A percentile compares a stretch with the other conserved stretches of the same genome.
These are phyloP conservation scores for Pecoramyces ruminantium DNA, from an alignment of 192 early-diverging fungal species.

Conservation along the genomic window DNA sequence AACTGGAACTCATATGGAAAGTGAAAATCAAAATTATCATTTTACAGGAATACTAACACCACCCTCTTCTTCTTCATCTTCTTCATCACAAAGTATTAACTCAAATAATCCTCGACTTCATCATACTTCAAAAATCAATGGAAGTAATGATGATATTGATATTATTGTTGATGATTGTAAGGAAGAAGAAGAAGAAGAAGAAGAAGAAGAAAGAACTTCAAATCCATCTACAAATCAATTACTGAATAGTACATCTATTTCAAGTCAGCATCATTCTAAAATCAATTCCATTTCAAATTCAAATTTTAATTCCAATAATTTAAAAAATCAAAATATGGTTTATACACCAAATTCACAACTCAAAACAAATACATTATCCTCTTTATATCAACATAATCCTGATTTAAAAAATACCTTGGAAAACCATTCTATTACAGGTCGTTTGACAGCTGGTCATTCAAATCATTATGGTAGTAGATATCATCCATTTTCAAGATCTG, in stretches of 20 bases:
- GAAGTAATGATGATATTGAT: neutral
- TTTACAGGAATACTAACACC: neutral
- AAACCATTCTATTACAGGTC: neutral
- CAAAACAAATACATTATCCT: neutral
- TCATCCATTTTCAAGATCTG: neutral
- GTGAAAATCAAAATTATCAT: neutral
- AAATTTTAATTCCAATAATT: too few relatives aligned
- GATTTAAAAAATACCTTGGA: neutral
- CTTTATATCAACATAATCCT: neutral
- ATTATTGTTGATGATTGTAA: neutral
- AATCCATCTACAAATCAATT: too few relatives aligned
- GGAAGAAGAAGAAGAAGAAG: neutral
- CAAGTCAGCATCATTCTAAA: too few relatives aligned
- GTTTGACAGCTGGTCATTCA: neutral
- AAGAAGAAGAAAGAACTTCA: neutral
- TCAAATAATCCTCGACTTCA: neutral
- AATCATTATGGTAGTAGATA: neutral
- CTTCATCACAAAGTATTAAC: neutral
- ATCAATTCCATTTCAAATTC: too few relatives aligned
- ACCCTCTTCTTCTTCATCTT: neutral
- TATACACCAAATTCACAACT: neutral
- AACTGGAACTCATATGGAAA: neutral
- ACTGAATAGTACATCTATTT: too few relatives aligned
- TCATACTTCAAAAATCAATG: neutral
- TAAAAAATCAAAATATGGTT: too few relatives aligned